Percentiles rank a stretch among this genome's conserved stretches.
Evolutionary conservation across 305 asterid species (phyloP).

Genomic region (Fraxinus greggii): DNA sequence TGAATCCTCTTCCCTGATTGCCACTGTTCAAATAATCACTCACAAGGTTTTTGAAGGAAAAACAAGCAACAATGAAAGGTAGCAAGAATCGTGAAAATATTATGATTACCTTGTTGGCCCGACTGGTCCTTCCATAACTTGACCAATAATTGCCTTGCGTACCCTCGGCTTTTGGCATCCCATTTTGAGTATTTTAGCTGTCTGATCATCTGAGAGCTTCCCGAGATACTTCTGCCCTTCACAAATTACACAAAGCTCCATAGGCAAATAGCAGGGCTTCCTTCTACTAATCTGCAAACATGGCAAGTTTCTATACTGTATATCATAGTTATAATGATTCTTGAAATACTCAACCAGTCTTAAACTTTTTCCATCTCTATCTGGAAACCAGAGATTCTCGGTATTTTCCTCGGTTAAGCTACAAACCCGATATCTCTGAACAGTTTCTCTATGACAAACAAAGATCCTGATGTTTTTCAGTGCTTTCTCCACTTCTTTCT

Average conservation of each 20-base stretch:
- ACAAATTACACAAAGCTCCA: slow-evolving; percentile 93
- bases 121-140: slow-evolving; percentile 71
- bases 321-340: slow-evolving; percentile 74
- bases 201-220: slow-evolving; percentile 89
- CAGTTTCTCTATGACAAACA: slow-evolving; percentile 78
- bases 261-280: slow-evolving; percentile 82
- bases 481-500: slow-evolving; percentile 66
- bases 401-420: slow-evolving; percentile 68
- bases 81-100: slow-evolving; percentile 1
- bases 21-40: slow-evolving; percentile 49
- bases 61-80: neutral
- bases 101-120: slow-evolving; percentile 80
- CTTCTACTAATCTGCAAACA: slow-evolving; percentile 87
- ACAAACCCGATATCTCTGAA: slow-evolving; percentile 71
- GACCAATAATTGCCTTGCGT: slow-evolving; percentile 61
- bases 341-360: slow-evolving; percentile 63
- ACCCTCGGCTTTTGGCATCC: slow-evolving; percentile 83
- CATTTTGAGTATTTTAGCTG: slow-evolving; percentile 71
- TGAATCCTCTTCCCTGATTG: slow-evolving; percentile 60
- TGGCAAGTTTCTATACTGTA: slow-evolving; percentile 67
- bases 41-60: neutral
- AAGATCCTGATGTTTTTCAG: slow-evolving; percentile 76
- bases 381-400: slow-evolving; percentile 67
- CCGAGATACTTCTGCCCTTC: slow-evolving; percentile 98
- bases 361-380: slow-evolving; percentile 62